Base-by-base conservation (phyloP, 805 yeast species). In the Zygosaccharomyces gambellarensis region DNA sequence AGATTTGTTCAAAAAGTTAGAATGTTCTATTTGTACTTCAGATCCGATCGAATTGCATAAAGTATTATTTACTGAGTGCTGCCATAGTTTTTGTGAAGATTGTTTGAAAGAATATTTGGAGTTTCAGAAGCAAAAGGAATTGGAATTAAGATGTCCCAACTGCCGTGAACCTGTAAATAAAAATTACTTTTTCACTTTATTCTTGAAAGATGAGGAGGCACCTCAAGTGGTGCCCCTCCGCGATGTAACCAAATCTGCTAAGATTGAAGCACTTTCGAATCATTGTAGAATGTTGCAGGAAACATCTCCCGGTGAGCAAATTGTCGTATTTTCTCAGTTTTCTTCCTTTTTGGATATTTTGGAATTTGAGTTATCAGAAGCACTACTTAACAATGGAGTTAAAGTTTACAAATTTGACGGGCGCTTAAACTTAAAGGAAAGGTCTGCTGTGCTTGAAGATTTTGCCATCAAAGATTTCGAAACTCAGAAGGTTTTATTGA, bases 251-350 rank as follows among this genome's bases (percentile, higher is more conserved):
- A 76, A 82, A 43, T 84, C 96, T 0, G 79, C 95, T 0, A 90
- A 90, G 63, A 72, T 87, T 11, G 79, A 80, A 55, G 89, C 95
- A 0, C 70, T 90, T 23, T 50, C 87, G 4, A 67, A 73, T 3
- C 89, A 85, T 59, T 65, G 89, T 14, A 70, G 78, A 32, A 69
- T 67, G 25, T 67, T 85, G 12, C 76, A 74, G 48, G 79, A 76
- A 23, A 79, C 78, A 12, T 73, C 78, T 7, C 79, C 84, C 0
- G 81, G 81, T 12, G 87, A 83, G 50, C 89, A 86, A 59, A 80
- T 86, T 3, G 90, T 92, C 44, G 90, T 92, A 0, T 92, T 92
- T 61, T 89, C 97, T 1, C 97, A 92, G 58, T 90, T 90, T 59
- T 86, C 96, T 0, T 77, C 87, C 0, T 92, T 81, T 60, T 65